Base-by-base conservation (phyloP, 192 early-diverging fungal species). In the Coemansia sp. region DNA sequence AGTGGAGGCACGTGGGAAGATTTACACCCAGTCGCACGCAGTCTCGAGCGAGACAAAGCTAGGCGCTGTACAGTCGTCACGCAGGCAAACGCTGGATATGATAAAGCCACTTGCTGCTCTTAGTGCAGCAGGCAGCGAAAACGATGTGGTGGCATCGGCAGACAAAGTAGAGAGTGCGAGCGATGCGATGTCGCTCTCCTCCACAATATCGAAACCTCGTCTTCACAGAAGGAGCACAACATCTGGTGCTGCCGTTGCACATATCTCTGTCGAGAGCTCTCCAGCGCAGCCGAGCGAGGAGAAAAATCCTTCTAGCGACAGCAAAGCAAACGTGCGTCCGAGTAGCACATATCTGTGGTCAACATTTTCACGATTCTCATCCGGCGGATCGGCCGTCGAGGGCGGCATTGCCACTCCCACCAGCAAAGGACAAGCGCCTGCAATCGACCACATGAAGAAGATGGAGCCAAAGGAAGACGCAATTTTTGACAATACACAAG, bases 1-100 rank as follows among this genome's bases (percentile, higher is more conserved):
- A 12, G 48, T 79, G 19, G 72, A 74, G 52, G 77, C 77, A 21
- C 77, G 77, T 9, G 77, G 77, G 0, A 63, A 61, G 61, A 71
- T 79, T 42, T 49, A 48, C 22, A 43, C 41, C 10, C 67, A 66
- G 54, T 5, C 43, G 16, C 16, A 55, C 13, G 21, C 55, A 4
- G 59, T 12, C n/a, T 42, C 22, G 10, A 55, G 51, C 19, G 67
- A 61, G 49, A 8, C 48, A 12, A 21, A 41, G 36, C 32, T 49
- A 8, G 61, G 43, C 6, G 4, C 16, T n/a, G 11, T n/a, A 7
- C 16, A 49, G 6, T n/a, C 47, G 47, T 6, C 47, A 39, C 61
- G 69, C 41, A 67, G 58, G 47, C 55, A 66, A 16, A 70, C 71
- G 22, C 57, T 78, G 49, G 47, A 51, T 22, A 66, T 78, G 61